phyloP scores from a whole-genome alignment of 2,329 filamentous ascomycete genomes.

The Tolypocladium inflatum region DNA sequence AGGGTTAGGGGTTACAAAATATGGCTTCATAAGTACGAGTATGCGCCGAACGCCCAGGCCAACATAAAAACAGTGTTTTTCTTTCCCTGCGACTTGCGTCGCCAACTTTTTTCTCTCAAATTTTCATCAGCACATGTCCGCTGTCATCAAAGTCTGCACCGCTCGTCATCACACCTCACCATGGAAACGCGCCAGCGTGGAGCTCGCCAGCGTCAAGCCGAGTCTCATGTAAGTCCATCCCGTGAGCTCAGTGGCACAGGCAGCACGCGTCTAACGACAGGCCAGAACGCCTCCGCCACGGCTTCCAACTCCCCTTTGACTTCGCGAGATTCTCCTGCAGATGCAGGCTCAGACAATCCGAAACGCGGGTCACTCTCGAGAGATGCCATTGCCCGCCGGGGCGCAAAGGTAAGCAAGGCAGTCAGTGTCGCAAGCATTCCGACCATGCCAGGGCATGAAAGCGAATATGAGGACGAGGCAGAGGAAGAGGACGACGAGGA shows the following conservation, averaged over 20 bases:
- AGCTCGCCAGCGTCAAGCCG: neutral
- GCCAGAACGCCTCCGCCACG: neutral
- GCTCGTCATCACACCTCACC: neutral
- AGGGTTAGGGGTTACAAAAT: neutral
- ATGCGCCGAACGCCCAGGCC: too few relatives aligned
- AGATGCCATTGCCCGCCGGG: constrained; percentile 1
- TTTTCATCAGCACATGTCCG: neutral
- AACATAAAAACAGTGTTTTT: neutral
- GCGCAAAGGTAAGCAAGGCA: neutral
- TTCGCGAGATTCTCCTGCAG: neutral
- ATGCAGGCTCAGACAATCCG: neutral
- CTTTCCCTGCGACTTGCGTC: neutral
- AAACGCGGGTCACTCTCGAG: neutral
- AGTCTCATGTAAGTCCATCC: neutral
- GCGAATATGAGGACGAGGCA: neutral
- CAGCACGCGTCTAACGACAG: neutral
- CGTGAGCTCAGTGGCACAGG: neutral
- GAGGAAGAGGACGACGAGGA: neutral
- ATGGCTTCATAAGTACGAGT: neutral
- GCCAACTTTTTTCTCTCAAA: neutral
- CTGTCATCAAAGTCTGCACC: neutral
- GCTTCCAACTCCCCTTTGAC: neutral
- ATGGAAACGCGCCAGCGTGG: neutral
- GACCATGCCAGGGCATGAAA: neutral
- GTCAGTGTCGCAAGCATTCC: constrained; percentile 2